A percentile compares a stretch with the other conserved stretches of the same genome.
Conservation (phyloP, 495 filamentous ascomycete species). For the Penicillium cinerascens region DNA sequence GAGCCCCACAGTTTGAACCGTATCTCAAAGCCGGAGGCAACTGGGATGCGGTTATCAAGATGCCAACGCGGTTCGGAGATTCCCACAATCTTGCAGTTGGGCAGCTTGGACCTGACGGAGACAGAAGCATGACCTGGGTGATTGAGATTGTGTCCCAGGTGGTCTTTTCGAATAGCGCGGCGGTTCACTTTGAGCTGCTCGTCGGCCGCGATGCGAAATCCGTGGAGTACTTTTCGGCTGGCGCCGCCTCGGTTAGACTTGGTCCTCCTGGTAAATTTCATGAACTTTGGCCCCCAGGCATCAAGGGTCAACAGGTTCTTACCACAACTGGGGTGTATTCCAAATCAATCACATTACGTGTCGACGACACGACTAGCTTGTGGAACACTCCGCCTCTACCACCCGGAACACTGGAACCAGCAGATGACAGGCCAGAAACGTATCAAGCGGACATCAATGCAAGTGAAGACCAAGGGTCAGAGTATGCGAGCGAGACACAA, state of each 20-base stretch:
- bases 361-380: constrained; percentile 82
- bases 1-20: constrained; percentile 85
- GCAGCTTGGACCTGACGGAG: constrained; percentile 15
- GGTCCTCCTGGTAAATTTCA: constrained; percentile 63
- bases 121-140: constrained; percentile 73
- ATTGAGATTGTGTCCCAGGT: constrained; percentile 90
- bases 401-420: constrained; percentile 49
- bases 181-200: constrained; percentile 85
- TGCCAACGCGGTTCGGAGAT: constrained; percentile 57
- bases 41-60: constrained; percentile 72
- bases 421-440: constrained; percentile 23
- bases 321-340: constrained; percentile 75
- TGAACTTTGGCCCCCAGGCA: constrained; percentile 59
- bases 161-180: constrained; percentile 82
- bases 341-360: constrained; percentile 65
- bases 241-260: constrained; percentile 38
- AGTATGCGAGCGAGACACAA: background rate
- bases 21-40: constrained; percentile 89
- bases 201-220: constrained; percentile 83
- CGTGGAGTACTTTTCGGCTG: constrained; percentile 59
- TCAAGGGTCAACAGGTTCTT: constrained; percentile 43
- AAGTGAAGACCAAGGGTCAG: background rate
- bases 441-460: background rate
- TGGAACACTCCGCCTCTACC: constrained; percentile 90
- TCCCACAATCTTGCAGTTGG: constrained; percentile 20